phyloP scores from a whole-genome alignment of 192 early-diverging fungal species.

The Backusella australiensis region DNA sequence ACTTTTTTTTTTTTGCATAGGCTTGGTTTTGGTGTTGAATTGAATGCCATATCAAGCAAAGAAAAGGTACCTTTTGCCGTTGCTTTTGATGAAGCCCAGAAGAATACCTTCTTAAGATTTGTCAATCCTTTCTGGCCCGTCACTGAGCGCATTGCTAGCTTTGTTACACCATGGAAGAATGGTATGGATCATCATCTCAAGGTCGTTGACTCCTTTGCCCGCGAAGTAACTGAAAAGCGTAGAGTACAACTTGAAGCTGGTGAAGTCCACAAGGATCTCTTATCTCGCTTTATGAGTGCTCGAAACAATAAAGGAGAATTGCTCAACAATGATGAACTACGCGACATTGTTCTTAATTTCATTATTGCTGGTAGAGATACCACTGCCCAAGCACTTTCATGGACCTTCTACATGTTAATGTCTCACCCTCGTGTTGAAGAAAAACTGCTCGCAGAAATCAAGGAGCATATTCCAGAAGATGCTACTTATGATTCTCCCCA shows the following conservation, averaged over 20 bases:
- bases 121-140: constrained; percentile 24
- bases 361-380: constrained; percentile 47
- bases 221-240: constrained; percentile 23
- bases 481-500: constrained; percentile 16
- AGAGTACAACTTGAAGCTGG: constrained; percentile 22
- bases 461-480: constrained; percentile 29
- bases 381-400: constrained; percentile 51
- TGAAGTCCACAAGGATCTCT: constrained; percentile 27
- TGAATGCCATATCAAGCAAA: constrained; percentile 38
- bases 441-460: constrained; percentile 43
- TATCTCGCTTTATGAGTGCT: constrained; percentile 38
- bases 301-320: constrained; percentile 20
- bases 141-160: not conserved
- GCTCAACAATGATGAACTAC: constrained; percentile 31
- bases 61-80: constrained; percentile 46
- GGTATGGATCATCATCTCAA: constrained; percentile 30
- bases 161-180: constrained; percentile 14
- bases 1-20: constrained; percentile 8
- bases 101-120: constrained; percentile 33
- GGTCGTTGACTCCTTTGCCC: constrained; percentile 29
- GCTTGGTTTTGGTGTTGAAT: constrained; percentile 47
- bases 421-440: constrained; percentile 40
- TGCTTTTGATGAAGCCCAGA: constrained; percentile 55
- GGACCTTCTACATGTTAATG: constrained; percentile 45
- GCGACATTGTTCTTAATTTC: constrained; percentile 38